Base-by-base conservation (phyloP, 2,329 filamentous ascomycete genomes). In the Alternaria ventricosa region DNA sequence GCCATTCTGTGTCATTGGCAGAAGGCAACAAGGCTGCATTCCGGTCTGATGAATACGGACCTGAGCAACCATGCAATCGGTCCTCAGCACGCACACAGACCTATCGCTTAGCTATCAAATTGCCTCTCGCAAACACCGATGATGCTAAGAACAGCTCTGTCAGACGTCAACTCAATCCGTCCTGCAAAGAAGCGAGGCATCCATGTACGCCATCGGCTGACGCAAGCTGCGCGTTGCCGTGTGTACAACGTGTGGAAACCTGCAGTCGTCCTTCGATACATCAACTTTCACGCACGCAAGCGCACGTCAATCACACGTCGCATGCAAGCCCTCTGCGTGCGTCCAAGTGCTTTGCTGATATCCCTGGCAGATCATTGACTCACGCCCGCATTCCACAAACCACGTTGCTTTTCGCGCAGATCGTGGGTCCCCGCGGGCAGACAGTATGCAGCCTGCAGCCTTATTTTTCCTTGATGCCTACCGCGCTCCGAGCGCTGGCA, bases 251-350 rank as follows among this genome's bases (percentile, higher is more conserved):
- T 70, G 53, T 71, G 64, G 66, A 66, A 71, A 62, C 54, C 68
- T 71, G 67, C 68, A 68, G 49, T 53, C 44, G 61, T 60, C 50
- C 65, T 71, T 71, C 68, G 65, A 70, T 67, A 63, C 66, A 67
- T 66, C 64, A 58, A 59, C 46, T 23, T 23, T 41, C 36, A 53
- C 49, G 28, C 49, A 53, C 33, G 55, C 64, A 63, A 69, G 68
- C 46, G 67, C 66, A 68, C 65, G 67, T 66, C 65, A 61, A 65
- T 75, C 73, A 76, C 71, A 75, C 71, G 68, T 65, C 57, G 20
- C 68, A 68, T 71, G 65, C 67, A 64, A 41, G 55, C 47, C 44
- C 61, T 56, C 55, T 64, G 62, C 62, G 49, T 49, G 41, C 23
- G 27, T 25, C 25, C 57, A 47, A 49, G 54, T 62, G 25, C 47